Evolutionary conservation across 2,329 filamentous ascomycete genomes (phyloP).

Genomic region (Penicillium sp.): DNA sequence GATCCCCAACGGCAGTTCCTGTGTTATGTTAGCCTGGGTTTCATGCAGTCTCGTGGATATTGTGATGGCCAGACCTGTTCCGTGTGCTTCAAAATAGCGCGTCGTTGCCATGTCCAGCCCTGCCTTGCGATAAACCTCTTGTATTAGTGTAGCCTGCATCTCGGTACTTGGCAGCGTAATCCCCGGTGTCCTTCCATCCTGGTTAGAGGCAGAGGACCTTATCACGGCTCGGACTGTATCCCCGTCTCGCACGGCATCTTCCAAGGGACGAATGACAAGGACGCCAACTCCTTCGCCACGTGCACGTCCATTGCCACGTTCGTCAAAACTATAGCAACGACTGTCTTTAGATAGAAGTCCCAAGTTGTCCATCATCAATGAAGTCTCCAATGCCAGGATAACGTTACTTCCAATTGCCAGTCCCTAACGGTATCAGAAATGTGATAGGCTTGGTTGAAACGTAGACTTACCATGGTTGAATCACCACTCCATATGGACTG

Average conservation of each 20-base stretch:
- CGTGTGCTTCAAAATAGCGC: slow-evolving; percentile 22
- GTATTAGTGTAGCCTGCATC: slow-evolving; percentile 29
- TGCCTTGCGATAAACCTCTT: slow-evolving; percentile 21
- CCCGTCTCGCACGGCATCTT: slow-evolving; percentile 41
- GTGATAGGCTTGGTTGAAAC: neutral
- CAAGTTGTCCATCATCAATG: slow-evolving; percentile 10
- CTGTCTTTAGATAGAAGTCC: slow-evolving; percentile 7
- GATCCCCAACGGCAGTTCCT: slow-evolving; percentile 2
- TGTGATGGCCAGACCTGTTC: slow-evolving; percentile 41
- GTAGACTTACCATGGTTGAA: neutral
- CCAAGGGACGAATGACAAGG: slow-evolving; percentile 37
- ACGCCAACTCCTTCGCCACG: slow-evolving; percentile 10
- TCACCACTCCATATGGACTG: slow-evolving; percentile 10
- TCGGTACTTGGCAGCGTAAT: slow-evolving; percentile 41
- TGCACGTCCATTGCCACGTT: slow-evolving; percentile 32
- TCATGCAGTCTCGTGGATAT: slow-evolving; percentile 13
- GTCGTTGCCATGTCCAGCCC: slow-evolving; percentile 13
- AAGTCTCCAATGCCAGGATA: neutral
- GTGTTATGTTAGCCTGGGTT: slow-evolving; percentile 15
- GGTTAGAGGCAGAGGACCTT: slow-evolving; percentile 40
- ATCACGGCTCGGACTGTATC: slow-evolving; percentile 43
- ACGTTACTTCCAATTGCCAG: neutral
- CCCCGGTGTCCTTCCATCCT: slow-evolving; percentile 45
- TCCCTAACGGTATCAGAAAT: neutral
- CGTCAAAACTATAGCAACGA: slow-evolving; percentile 26